These are phyloP conservation scores for Sclerotinia sclerotiorum DNA, from an alignment of 2,329 filamentous ascomycete genomes.

Conservation along the genomic window DNA sequence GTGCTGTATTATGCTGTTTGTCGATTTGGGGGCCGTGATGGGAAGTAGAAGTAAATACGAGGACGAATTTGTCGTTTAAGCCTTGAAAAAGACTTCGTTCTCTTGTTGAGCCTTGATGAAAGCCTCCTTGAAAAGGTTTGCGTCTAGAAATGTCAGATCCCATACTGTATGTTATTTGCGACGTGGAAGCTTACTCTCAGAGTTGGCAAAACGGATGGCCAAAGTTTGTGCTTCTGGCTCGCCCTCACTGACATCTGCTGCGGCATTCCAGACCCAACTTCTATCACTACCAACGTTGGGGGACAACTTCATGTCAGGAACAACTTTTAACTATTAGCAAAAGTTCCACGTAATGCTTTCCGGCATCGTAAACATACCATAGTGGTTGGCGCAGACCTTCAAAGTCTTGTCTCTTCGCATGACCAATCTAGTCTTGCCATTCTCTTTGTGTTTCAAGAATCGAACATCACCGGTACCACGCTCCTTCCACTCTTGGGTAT, in stretches of 20 bases:
- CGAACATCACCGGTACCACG: constrained; percentile 94
- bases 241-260: constrained; percentile 96
- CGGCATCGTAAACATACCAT: constrained; percentile 63
- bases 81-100: constrained; percentile 82
- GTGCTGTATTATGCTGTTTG: constrained; percentile 25
- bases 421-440: constrained; percentile 93
- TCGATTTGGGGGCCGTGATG: constrained; percentile 29
- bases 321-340: constrained; percentile 58
- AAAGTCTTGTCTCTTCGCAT: constrained; percentile 99
- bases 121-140: constrained; percentile 95
- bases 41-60: constrained; percentile 25
- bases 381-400: constrained; percentile 99
- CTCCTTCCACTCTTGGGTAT: constrained; percentile 97
- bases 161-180: neutral
- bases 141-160: constrained; percentile 58
- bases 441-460: constrained; percentile 98
- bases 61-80: constrained; percentile 33
- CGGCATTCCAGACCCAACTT: constrained; percentile 99
- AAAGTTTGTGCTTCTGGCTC: constrained; percentile 95
- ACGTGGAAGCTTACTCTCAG: constrained; percentile 71
- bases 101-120: constrained; percentile 97
- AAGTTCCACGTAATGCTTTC: neutral
- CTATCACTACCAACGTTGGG: constrained; percentile 98
- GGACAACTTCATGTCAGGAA: constrained; percentile 97
- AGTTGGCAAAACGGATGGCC: constrained; percentile 96